Conservation (phyloP, 2,329 filamentous ascomycete genomes). For the Echinosphaeria canescens region DNA sequence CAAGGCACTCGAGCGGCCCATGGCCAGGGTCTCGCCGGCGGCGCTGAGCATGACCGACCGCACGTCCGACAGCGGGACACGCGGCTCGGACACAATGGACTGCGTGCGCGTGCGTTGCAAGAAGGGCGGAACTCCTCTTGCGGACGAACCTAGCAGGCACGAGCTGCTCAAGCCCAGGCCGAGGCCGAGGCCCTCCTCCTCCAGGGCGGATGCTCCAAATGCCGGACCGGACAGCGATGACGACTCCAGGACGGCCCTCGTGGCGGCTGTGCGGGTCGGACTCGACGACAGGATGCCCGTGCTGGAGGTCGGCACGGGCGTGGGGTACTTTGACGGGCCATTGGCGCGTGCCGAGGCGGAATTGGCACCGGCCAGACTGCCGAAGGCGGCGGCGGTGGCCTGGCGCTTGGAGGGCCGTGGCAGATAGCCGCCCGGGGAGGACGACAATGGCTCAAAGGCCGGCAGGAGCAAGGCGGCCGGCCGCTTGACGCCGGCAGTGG, state of each 20-base stretch:
- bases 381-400: slow-evolving; percentile 24
- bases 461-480: slow-evolving; percentile 49
- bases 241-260: slow-evolving; percentile 1
- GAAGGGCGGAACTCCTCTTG: too few relatives aligned
- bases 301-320: slow-evolving; percentile 81
- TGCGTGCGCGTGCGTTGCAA: slow-evolving; percentile 40
- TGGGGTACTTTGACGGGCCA: slow-evolving; percentile 94
- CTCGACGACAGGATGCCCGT: slow-evolving; percentile 82
- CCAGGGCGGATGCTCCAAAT: too few relatives aligned
- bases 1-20: slow-evolving; percentile 88
- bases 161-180: too few relatives aligned
- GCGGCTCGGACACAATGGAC: slow-evolving; percentile 49
- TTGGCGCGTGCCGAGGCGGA: too few relatives aligned
- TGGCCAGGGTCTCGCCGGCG: slow-evolving; percentile 61
- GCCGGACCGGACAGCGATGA: too few relatives aligned
- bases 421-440: slow-evolving; percentile 50
- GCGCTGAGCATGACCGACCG: slow-evolving; percentile 64
- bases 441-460: slow-evolving; percentile 61
- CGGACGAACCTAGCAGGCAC: too few relatives aligned
- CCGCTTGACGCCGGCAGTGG: slow-evolving; percentile 29
- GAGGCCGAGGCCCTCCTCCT: too few relatives aligned
- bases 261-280: slow-evolving; percentile 29
- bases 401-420: slow-evolving; percentile 50
- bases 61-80: slow-evolving; percentile 63
- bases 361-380: too few relatives aligned